A percentile compares a stretch with the other conserved stretches of the same genome.
Evolutionary conservation across 805 yeast species (phyloP).

Genomic region (Wickerhamiella domercqiae): DNA sequence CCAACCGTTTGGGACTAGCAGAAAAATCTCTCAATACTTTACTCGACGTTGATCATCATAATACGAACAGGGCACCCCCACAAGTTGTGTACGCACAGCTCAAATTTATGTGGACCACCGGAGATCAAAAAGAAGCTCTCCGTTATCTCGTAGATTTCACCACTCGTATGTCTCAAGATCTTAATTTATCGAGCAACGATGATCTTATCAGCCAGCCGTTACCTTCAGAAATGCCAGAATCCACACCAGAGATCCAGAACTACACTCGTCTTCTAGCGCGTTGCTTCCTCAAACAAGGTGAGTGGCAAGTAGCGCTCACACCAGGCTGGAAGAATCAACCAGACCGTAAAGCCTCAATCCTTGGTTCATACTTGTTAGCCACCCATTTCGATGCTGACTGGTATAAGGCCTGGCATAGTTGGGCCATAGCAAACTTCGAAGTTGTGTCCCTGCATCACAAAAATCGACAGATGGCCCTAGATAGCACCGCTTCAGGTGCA

Average conservation of each 20-base stretch:
- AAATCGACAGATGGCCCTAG: conserved; percentile 8
- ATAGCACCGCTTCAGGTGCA: conserved; percentile 16
- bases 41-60: conserved; percentile 17
- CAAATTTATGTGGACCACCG: conserved; percentile 94
- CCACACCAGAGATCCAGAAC: conserved; percentile 54
- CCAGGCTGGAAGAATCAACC: conserved; percentile 62
- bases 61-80: conserved; percentile 70
- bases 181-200: conserved; percentile 64
- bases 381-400: conserved; percentile 86
- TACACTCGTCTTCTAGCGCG: conserved; percentile 78
- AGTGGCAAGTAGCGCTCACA: conserved; percentile 83
- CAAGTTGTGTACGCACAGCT: conserved; percentile 94
- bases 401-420: conserved; percentile 99
- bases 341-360: conserved; percentile 56
- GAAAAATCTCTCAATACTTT: conserved; percentile 76
- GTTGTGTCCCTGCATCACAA: conserved; percentile 52
- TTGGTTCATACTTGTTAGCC: conserved; percentile 84
- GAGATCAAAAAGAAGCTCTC: conserved; percentile 74
- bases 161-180: conserved; percentile 72
- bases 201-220: conserved; percentile 76
- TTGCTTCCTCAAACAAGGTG: conserved; percentile 94
- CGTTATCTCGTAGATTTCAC: conserved; percentile 80
- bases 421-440: conserved; percentile 97
- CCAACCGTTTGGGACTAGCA: conserved; percentile 82
- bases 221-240: conserved; percentile 56